Evolutionary conservation across 257 asterid species (phyloP), one percentile per base, ranked within the genome.

Genomic region (Ilex asprella): DNA sequence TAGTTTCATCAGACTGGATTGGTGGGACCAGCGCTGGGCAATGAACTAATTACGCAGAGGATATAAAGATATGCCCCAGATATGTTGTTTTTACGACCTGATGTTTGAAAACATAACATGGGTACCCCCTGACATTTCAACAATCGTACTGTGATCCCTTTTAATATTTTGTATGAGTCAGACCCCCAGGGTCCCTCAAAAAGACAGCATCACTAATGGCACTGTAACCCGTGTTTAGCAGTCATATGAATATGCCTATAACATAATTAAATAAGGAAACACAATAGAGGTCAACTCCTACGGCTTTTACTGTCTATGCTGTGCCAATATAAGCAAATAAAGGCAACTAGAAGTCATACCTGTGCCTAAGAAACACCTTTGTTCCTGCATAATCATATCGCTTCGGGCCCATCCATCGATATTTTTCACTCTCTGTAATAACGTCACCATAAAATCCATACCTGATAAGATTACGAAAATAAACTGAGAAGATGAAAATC

Each of bases 371-470:
- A 75, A 93, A 93, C 73, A 92, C 97, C 80, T 86, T 92, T n/a
- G 99, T 92, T 67, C 99, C 99, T 0, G 97, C 97, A 60, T 75
- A 89, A 76, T 93, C 99, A 66, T 93, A 93, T 56, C 96, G 78
- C 66, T 79, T 84, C 2, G 99, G 99, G 60, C 99, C 99, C 99
- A 93, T 87, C 99, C 99, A 89, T 31, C 99, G 84, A 72, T 82
- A 81, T 65, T 89, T 89, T 72, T 93, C 97, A 47, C 99, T 93
- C 84, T 93, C 99, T 11, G 89, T 83, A 43, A 93, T 85, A 76
- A 93, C 97, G 81, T 93, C 99, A 58, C 99, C 99, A 71, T 93
- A 93, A 77, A 93, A 93, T 15, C 99, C 99, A 58, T 93, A 93
- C 83, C 97, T 89, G 71, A 75, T 65, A 63, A 62, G 70, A 54